A percentile compares a stretch with the other conserved stretches of the same genome.
These are phyloP conservation scores for Mimosa pudica DNA, from an alignment of 306 rosid genomes.

Conservation along the genomic window DNA sequence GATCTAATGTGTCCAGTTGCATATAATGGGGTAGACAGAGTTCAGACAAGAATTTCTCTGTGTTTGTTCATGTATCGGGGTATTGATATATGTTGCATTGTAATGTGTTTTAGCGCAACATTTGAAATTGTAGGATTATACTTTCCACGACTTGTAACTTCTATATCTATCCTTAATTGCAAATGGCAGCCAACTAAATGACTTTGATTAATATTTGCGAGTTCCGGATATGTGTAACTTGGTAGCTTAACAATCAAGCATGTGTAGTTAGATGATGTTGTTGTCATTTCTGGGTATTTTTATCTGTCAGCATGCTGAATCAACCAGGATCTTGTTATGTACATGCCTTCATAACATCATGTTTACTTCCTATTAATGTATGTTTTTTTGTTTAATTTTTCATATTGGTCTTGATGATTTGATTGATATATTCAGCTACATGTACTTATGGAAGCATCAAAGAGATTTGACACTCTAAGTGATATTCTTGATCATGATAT, in stretches of 20 bases:
- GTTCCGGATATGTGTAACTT: neutral
- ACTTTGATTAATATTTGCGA: neutral
- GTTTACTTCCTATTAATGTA: neutral
- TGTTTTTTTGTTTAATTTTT: neutral
- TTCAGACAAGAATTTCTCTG: too few species aligned
- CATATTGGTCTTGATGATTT: conserved; percentile 29
- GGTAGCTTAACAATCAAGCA: neutral
- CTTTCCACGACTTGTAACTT: neutral
- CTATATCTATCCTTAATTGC: neutral
- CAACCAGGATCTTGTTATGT: neutral
- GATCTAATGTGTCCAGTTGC: too few species aligned
- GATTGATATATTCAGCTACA: conserved; percentile 55
- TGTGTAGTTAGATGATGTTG: neutral
- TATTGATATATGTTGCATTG: neutral
- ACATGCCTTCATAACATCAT: neutral
- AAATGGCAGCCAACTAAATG: neutral
- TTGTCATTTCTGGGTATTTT: neutral
- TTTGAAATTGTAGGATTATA: neutral
- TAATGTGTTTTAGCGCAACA: neutral
- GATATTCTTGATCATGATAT: conserved; percentile 63
- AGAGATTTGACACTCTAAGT: conserved; percentile 47
- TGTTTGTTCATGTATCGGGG: neutral
- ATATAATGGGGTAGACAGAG: too few species aligned
- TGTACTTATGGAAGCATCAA: conserved; percentile 76
- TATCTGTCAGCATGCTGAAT: neutral